Percentiles rank a stretch among this genome's conserved stretches.
Evolutionary conservation across 1,139 yeast genomes (phyloP).

Genomic region (Pichia sp.): DNA sequence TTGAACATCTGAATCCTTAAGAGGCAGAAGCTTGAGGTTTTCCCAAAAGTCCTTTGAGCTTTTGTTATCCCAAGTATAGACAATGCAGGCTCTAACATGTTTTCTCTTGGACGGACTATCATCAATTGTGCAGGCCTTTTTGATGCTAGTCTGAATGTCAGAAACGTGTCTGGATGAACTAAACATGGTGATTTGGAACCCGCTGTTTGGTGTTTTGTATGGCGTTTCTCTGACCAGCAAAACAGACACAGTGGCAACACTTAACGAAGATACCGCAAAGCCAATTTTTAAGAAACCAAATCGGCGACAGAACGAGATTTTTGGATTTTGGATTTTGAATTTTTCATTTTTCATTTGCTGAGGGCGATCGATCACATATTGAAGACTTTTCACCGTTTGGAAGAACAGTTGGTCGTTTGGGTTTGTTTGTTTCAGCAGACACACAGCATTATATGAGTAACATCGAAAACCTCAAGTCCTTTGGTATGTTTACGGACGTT

Average conservation of each 20-base stretch:
- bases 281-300: neutral
- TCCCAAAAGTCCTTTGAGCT: conserved; percentile 85
- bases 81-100: conserved; percentile 91
- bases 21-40: conserved; percentile 71
- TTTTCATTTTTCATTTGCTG: neutral
- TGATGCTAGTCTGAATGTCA: conserved; percentile 61
- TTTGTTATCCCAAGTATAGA: conserved; percentile 93
- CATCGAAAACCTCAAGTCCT: conserved; percentile 94
- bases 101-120: conserved; percentile 94
- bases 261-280: neutral
- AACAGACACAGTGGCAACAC: neutral
- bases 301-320: neutral
- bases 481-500: conserved; percentile 48
- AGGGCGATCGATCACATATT: neutral
- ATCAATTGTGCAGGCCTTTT: conserved; percentile 80
- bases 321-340: neutral
- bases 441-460: conserved; percentile 55
- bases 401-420: neutral
- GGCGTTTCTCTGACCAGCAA: neutral
- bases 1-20: conserved; percentile 76
- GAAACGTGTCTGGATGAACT: conserved; percentile 27
- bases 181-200: conserved; percentile 11
- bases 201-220: neutral
- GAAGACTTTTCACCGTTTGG: neutral
- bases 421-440: neutral